Evolutionary conservation across 2,329 filamentous ascomycete species (phyloP), one percentile per base, ranked within the genome.

Genomic region (Curvularia lunata): DNA sequence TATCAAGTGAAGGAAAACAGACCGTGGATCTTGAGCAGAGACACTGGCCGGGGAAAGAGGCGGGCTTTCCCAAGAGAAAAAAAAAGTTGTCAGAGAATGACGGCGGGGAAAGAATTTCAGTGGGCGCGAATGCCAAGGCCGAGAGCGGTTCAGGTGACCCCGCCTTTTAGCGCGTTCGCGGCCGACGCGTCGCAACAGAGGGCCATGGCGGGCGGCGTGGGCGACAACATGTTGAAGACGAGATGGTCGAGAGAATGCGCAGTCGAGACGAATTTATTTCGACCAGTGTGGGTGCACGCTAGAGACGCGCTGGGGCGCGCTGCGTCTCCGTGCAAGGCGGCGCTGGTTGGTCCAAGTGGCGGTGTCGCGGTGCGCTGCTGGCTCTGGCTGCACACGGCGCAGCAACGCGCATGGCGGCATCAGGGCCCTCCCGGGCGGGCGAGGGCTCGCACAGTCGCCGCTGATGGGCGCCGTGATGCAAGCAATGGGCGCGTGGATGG

Each of bases 41-140:
- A 67, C 68, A 70, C 68, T 80, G 83, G 83, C 84, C 83, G 85
- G 84, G 84, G 82, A 82, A 83, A 84, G 83, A 81, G 52, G 61
- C 56, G 63, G 61, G 73, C 76, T 79, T 81, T 81, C 79, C 79
- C 80, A 77, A 81, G 80, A 75, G 80, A 69, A 76, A 75, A 74
- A 41, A 78, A 63, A 59, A 59, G 48, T 51, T 55, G 46, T 37
- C 25, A 55, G 47, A 49, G 55, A 53, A 50, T 61, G 59, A 64
- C 61, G 67, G 58, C 55, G 53, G 45, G 25, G 50, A 59, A 62
- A 68, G 63, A 66, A 65, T 66, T 69, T 71, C 58, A 61, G 69
- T 68, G 64, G 61, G 60, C 43, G 43, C 28, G 38, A 18, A 9
- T 34, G 59, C 59, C 56, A 62, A 62, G 59, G 32, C 47, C 32